Conservation (phyloP, 1,139 yeast species). For the Suhomyces panamericanus region DNA sequence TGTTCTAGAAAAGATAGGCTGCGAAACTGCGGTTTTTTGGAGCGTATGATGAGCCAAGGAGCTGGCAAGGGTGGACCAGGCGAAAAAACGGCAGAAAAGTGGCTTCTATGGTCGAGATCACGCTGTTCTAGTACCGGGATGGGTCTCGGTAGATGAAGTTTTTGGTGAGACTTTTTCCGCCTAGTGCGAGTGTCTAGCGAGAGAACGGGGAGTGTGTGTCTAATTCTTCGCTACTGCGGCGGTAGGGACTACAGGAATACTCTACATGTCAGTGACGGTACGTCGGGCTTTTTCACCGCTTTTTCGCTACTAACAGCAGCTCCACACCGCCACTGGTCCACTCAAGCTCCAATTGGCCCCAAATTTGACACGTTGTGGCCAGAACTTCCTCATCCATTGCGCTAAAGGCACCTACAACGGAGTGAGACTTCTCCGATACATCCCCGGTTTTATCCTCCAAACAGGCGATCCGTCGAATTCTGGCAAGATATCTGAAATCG, state of each 20-base stretch:
- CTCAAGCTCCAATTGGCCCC: slow-evolving; percentile 20
- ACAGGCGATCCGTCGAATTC: slow-evolving; percentile 53
- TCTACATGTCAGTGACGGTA: no score
- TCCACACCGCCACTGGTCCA: slow-evolving; percentile 23
- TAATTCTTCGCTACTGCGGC: no score
- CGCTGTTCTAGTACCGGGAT: background rate
- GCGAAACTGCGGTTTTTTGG: background rate
- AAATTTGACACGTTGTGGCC: slow-evolving; percentile 3
- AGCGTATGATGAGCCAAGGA: no score
- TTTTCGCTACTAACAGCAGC: slow-evolving; percentile 16
- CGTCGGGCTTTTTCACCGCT: background rate
- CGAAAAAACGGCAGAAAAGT: background rate
- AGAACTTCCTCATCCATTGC: slow-evolving; percentile 43
- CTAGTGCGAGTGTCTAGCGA: background rate
- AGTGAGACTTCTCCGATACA: slow-evolving; percentile 42
- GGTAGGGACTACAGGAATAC: no score
- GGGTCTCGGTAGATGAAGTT: background rate
- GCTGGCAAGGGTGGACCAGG: background rate
- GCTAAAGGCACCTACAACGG: slow-evolving; percentile 46
- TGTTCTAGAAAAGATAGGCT: background rate
- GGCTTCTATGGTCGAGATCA: background rate
- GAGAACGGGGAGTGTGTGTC: background rate
- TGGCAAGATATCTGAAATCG: slow-evolving; percentile 30
- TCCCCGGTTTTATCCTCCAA: slow-evolving; percentile 48
- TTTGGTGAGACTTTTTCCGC: background rate